Percentiles rank a stretch among this genome's conserved stretches.
Conservation (phyloP, 1,139 yeast genomes). For the Suhomyces yuchorum region DNA sequence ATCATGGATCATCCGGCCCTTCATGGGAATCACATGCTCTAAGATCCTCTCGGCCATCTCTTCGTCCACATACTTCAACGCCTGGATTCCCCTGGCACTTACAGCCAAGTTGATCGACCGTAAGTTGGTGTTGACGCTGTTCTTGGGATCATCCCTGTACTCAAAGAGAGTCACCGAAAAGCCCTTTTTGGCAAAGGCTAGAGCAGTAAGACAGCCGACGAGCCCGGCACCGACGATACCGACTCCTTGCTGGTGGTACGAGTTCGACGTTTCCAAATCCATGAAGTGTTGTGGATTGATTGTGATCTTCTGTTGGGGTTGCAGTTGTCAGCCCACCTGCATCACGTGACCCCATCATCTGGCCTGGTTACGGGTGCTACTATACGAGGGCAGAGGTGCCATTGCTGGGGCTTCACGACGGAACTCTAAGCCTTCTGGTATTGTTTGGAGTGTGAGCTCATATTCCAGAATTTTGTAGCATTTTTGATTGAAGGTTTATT, state of each 20-base stretch:
- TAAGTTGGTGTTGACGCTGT: conserved; percentile 35
- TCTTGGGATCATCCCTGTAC: conserved; percentile 46
- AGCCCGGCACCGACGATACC: conserved; percentile 83
- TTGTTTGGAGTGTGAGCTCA: not conserved
- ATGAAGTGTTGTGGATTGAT: not conserved
- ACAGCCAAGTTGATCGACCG: conserved; percentile 87
- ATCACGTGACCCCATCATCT: not conserved
- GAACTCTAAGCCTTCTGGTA: not conserved
- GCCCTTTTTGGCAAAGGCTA: conserved; percentile 77
- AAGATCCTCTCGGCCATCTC: conserved; percentile 59
- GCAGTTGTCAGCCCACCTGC: not conserved
- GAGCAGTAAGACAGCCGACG: conserved; percentile 85
- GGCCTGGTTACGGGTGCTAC: not conserved
- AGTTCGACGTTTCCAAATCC: conserved; percentile 10
- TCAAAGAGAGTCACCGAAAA: conserved; percentile 73
- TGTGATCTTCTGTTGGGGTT: not conserved
- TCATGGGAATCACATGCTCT: conserved; percentile 74
- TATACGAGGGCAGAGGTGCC: not conserved
- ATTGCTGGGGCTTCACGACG: too few species aligned
- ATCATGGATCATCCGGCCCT: conserved; percentile 89
- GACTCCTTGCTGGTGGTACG: conserved; percentile 27
- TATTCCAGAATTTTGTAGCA: too few species aligned
- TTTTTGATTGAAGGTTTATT: too few species aligned
- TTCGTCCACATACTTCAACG: conserved; percentile 63
- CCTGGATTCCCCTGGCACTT: conserved; percentile 77